phyloP scores from a whole-genome alignment of 805 yeast genomes.

The Jamesozyma gamospora region DNA sequence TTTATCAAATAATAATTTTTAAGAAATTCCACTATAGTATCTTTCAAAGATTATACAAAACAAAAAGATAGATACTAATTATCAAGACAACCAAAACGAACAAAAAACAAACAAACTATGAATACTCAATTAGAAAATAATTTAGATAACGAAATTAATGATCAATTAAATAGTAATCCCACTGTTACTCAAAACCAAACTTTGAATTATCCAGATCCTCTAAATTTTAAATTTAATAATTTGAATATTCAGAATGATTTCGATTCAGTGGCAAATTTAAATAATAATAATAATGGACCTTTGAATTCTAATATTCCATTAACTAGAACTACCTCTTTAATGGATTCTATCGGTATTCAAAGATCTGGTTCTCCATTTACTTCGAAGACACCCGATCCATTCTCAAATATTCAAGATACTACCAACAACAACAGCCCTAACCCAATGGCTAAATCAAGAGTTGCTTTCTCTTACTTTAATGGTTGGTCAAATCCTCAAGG shows the following conservation, averaged over 20 bases:
- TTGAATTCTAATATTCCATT: conserved; percentile 1
- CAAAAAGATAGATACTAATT: too few species aligned
- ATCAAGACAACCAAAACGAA: too few species aligned
- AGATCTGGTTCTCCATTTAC: conserved; percentile 18
- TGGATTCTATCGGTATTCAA: conserved; percentile 22
- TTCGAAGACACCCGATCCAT: not conserved
- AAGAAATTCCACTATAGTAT: too few species aligned
- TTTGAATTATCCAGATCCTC: conserved; percentile 7
- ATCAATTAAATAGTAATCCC: not conserved
- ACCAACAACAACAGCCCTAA: not conserved
- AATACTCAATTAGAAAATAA: not conserved
- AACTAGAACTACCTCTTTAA: conserved; percentile 16
- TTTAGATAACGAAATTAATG: not conserved
- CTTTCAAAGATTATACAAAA: too few species aligned
- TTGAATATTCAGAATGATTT: not conserved
- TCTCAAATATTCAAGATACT: not conserved
- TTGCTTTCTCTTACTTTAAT: not conserved
- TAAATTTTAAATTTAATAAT: conserved; percentile 7
- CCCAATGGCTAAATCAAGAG: not conserved
- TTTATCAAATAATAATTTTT: too few species aligned
- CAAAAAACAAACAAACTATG: not conserved
- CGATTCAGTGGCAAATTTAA: not conserved
- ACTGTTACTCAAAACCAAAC: not conserved
- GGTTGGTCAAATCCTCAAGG: not conserved
- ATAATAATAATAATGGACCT: not conserved